A percentile compares a stretch with the other conserved stretches of the same genome.
Conservation (phyloP, 2,329 filamentous ascomycete species). For the Epichloe brachyelytri region DNA sequence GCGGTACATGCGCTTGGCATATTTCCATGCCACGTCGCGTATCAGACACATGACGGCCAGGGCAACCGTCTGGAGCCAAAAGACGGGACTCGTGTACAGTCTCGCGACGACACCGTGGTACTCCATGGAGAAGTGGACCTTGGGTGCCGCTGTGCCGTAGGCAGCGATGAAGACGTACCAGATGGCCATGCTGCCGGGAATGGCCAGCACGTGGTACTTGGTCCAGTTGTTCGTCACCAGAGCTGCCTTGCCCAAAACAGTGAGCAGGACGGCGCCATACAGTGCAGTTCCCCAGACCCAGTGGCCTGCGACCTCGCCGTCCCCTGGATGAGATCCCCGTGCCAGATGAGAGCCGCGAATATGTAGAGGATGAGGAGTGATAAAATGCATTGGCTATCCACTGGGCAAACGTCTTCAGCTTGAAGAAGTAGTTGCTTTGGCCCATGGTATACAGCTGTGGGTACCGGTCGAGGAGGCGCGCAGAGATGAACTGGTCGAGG, state of each 20-base stretch:
- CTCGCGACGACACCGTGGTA: slow-evolving; percentile 74
- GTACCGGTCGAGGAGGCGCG: slow-evolving; percentile 84
- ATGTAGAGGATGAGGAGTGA: slow-evolving; percentile 93
- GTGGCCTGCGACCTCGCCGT: slow-evolving; percentile 77
- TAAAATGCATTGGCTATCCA: slow-evolving; percentile 95
- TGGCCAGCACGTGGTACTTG: slow-evolving; percentile 91
- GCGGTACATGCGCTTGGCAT: slow-evolving; percentile 91
- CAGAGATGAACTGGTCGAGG: slow-evolving; percentile 94
- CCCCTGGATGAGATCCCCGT: slow-evolving; percentile 62
- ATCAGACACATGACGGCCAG: slow-evolving; percentile 72
- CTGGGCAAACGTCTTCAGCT: slow-evolving; percentile 76
- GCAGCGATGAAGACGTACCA: slow-evolving; percentile 86
- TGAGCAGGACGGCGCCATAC: slow-evolving; percentile 86
- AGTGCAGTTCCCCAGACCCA: slow-evolving; percentile 97
- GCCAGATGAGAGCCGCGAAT: slow-evolving; percentile 68
- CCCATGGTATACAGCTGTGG: slow-evolving; percentile 90
- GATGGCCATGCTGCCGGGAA: slow-evolving; percentile 81
- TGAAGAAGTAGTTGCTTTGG: slow-evolving; percentile 89
- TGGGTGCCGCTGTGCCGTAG: slow-evolving; percentile 78
- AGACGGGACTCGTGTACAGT: slow-evolving; percentile 68
- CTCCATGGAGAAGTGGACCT: slow-evolving; percentile 66
- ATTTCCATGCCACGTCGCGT: slow-evolving; percentile 93
- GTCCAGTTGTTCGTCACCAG: slow-evolving; percentile 97
- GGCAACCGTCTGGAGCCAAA: slow-evolving; percentile 81
- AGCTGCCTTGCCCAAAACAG: slow-evolving; percentile 87